Base-by-base conservation (phyloP, 116 monocot species). In the Papilionanthe hybrid region DNA sequence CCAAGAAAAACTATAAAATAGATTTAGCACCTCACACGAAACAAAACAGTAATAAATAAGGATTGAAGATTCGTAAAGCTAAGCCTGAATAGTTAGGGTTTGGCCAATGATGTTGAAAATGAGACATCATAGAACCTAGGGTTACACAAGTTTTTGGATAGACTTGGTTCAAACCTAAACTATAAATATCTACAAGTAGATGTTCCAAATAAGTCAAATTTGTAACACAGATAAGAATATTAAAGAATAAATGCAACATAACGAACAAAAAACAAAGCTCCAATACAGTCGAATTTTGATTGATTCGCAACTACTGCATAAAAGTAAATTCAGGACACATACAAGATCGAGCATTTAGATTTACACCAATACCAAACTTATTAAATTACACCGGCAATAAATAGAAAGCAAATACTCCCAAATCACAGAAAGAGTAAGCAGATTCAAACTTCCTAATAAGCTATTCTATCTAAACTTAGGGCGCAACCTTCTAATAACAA, bases 341-440 rank as follows among this genome's bases (percentile, higher is more conserved):
- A 60, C n/a, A 12, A 49, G 13, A 60, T 60, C 60, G 1, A 23
- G 23, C 7, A 8, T 3, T 5, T 60, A n/a, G 23, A 23, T 23
- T 23, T 22, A 25, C 60, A 60, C 25, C 60, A 60, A 60, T n/a
- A 60, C n/a, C 60, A 60, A 60, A 60, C 60, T 60, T 60, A 60
- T 60, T 22, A 25, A 60, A 23, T 60, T 23, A 60, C 60, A 60
- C 22, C 1, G 12, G 12, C 4, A 23, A n/a, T 23, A 25, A 23
- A 23, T 60, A 60, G 60, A 60, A 60, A 60, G 60, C 25, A 60
- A 60, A 60, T 9, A 60, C 60, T 23, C 8, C 60, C 25, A n/a
- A 23, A 23, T 1, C 22, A 49, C 49, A 11, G 11, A 11, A 49
- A 49, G 12, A 49, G 11, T 49, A 10, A 49, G 49, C 1, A 49